Conservation (phyloP, 495 filamentous ascomycete species). For the Aspergillus nidulans region DNA sequence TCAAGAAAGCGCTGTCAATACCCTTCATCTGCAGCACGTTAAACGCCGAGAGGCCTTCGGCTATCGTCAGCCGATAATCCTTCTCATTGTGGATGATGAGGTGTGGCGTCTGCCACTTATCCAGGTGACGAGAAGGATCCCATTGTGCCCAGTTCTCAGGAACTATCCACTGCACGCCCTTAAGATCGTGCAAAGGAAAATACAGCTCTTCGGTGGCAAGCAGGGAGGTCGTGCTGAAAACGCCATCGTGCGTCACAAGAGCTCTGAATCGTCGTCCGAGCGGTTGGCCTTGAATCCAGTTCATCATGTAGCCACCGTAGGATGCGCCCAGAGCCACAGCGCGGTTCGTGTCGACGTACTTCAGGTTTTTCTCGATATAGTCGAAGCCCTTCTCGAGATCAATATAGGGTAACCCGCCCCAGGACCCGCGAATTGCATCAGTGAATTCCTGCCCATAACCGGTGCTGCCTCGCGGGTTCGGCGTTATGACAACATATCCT, state of each 20-base stretch:
- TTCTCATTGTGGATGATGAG: conserved; percentile 88
- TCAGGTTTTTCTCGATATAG: conserved; percentile 64
- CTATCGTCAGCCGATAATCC: conserved; percentile 82
- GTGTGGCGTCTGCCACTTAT: conserved; percentile 81
- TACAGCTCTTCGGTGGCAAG: conserved; percentile 82
- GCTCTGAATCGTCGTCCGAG: conserved; percentile 76
- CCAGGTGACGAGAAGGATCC: conserved; percentile 67
- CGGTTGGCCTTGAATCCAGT: conserved; percentile 52
- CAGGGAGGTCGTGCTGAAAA: conserved; percentile 74
- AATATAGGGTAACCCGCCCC: conserved; percentile 77
- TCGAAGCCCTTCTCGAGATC: conserved; percentile 79
- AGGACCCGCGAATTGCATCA: conserved; percentile 69
- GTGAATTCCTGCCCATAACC: conserved; percentile 78
- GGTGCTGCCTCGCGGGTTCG: conserved; percentile 84
- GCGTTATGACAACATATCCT: conserved; percentile 82
- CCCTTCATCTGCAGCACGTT: conserved; percentile 72
- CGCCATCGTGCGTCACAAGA: conserved; percentile 85
- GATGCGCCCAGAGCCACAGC: conserved; percentile 79
- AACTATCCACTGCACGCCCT: conserved; percentile 68
- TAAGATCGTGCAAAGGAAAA: conserved; percentile 81
- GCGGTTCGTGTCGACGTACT: conserved; percentile 70
- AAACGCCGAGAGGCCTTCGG: conserved; percentile 81
- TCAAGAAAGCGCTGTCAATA: conserved; percentile 54
- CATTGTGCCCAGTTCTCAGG: conserved; percentile 74
- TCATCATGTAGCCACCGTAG: conserved; percentile 88